Percentiles rank a stretch among this genome's conserved stretches.
Conservation (phyloP, 768 basidiomycete species). For the Candolleomyces aberdarensis region DNA sequence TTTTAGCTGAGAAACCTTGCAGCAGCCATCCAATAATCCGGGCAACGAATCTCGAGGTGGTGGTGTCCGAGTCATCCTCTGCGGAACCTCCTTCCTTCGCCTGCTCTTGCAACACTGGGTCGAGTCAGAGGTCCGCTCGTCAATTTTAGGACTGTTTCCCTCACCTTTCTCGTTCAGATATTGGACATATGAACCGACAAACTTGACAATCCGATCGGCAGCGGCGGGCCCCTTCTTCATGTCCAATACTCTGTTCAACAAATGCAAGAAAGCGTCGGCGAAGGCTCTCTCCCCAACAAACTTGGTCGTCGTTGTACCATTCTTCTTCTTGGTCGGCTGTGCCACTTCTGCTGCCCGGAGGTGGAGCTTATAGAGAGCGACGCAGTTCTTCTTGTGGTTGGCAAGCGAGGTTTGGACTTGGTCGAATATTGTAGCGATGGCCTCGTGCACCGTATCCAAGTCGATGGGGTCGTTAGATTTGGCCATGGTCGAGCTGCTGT, state of each 20-base stretch:
- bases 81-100: constrained; percentile 38
- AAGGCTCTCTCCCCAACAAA: constrained; percentile 79
- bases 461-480: constrained; percentile 15
- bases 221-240: constrained; percentile 85
- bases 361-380: constrained; percentile 84
- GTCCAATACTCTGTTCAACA: constrained; percentile 67
- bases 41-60: constrained; percentile 64
- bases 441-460: constrained; percentile 32
- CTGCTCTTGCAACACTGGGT: constrained; percentile 21
- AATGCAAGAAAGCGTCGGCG: constrained; percentile 67
- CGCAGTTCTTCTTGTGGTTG: constrained; percentile 92
- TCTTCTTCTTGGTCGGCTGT: constrained; percentile 42
- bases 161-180: constrained; percentile 82
- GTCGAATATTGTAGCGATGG: constrained; percentile 53
- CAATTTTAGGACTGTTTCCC: constrained; percentile 14
- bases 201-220: constrained; percentile 84
- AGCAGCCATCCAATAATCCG: constrained; percentile 71
- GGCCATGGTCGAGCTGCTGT: constrained; percentile 12
- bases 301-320: constrained; percentile 37
- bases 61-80: constrained; percentile 62
- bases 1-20: constrained; percentile 84
- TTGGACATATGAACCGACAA: constrained; percentile 79
- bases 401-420: constrained; percentile 78
- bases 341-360: constrained; percentile 54
- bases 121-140: not conserved